These are phyloP conservation scores for Yamadazyma sp. DNA, from an alignment of 1,139 yeast genomes.

Conservation along the genomic window DNA sequence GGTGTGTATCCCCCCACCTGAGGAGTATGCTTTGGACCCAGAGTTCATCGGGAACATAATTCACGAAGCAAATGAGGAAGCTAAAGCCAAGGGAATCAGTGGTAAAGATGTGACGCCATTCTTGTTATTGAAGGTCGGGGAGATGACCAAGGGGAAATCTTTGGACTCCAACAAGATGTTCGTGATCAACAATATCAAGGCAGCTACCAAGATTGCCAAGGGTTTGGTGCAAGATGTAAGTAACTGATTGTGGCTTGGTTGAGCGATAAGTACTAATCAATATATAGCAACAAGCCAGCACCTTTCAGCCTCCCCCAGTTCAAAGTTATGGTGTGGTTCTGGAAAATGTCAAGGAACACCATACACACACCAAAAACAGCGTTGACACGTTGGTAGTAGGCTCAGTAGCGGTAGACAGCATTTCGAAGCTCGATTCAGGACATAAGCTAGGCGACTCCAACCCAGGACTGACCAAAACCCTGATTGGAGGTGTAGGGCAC, in stretches of 20 bases:
- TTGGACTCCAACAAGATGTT: conserved; percentile 72
- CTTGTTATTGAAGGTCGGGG: conserved; percentile 62
- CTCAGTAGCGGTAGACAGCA: conserved; percentile 74
- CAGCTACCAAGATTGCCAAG: conserved; percentile 68
- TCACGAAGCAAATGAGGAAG: conserved; percentile 56
- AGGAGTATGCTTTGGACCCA: conserved; percentile 56
- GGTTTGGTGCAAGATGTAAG: conserved; percentile 42
- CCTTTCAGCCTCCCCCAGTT: not conserved
- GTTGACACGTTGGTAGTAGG: conserved; percentile 62
- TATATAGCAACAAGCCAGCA: conserved; percentile 1
- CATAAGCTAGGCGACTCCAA: conserved; percentile 62
- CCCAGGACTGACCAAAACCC: conserved; percentile 58
- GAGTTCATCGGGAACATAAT: conserved; percentile 56
- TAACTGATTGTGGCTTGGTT: conserved; percentile 6
- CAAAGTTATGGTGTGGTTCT: not conserved
- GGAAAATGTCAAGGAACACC: not conserved
- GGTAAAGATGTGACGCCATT: conserved; percentile 87
- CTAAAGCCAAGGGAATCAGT: conserved; percentile 48
- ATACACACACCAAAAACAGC: too few species aligned
- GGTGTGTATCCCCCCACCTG: conserved; percentile 83
- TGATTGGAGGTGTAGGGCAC: conserved; percentile 84
- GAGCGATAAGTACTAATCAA: conserved; percentile 8
- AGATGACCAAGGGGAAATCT: conserved; percentile 66
- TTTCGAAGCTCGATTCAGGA: conserved; percentile 39
- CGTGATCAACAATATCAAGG: conserved; percentile 72